These are phyloP conservation scores for Trypanosoma rangeli DNA, from an alignment of 208 protist genomes.

Conservation along the genomic window DNA sequence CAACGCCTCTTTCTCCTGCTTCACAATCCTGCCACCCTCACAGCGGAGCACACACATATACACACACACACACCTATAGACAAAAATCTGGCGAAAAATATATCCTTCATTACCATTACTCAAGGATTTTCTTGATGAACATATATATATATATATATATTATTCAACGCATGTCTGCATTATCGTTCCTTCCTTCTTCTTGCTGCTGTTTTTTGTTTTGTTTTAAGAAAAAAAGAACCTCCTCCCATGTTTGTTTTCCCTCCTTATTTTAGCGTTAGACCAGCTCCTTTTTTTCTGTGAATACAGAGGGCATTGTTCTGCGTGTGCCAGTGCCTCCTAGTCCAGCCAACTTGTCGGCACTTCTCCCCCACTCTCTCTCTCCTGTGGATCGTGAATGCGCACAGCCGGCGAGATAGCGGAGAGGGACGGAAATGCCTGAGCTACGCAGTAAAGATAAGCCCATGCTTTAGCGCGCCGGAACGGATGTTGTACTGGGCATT, in stretches of 20 bases:
- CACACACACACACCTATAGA: slow-evolving; percentile 20
- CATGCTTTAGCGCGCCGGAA: slow-evolving; percentile 72
- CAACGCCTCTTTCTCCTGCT: background rate
- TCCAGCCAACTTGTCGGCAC: background rate
- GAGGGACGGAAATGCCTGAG: background rate
- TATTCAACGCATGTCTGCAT: no score
- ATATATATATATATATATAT: no score
- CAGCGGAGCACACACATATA: slow-evolving; percentile 3
- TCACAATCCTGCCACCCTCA: background rate
- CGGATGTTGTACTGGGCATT: slow-evolving; percentile 85
- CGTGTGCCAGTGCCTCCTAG: background rate
- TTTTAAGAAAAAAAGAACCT: no score
- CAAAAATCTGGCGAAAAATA: background rate
- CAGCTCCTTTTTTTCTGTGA: background rate
- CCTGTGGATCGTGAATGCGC: background rate
- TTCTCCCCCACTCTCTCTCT: background rate
- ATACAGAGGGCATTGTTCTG: background rate
- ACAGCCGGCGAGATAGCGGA: background rate
- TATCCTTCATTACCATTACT: background rate
- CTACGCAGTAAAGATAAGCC: slow-evolving; percentile 75
- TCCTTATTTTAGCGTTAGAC: slow-evolving; percentile 3
- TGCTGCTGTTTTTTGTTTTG: background rate
- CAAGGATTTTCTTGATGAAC: background rate
- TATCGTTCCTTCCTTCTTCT: background rate
- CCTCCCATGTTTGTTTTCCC: background rate